Conservation (phyloP, 768 basidiomycete genomes). For the Tricholoma matsutake region DNA sequence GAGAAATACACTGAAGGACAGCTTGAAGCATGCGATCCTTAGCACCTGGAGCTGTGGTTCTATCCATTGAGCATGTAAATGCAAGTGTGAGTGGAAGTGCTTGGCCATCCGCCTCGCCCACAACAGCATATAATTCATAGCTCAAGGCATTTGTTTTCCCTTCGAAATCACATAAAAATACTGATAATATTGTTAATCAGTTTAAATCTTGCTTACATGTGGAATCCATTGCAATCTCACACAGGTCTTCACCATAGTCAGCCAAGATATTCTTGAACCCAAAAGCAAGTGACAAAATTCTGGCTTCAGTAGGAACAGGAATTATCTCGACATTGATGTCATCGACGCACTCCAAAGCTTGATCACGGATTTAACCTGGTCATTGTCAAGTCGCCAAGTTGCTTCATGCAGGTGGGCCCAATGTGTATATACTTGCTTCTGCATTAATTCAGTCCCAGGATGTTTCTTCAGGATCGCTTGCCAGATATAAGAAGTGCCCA, state of each 20-base stretch:
- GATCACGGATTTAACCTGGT: neutral
- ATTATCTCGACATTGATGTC: neutral
- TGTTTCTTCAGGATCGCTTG: too few species aligned
- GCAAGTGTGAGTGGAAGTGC: too few species aligned
- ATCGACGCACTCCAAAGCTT: neutral
- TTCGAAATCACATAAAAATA: neutral
- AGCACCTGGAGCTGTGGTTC: too few species aligned
- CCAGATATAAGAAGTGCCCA: too few species aligned
- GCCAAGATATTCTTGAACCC: neutral
- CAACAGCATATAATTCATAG: slow-evolving; percentile 2
- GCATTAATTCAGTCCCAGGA: too few species aligned
- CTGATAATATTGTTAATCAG: too few species aligned
- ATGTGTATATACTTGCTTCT: too few species aligned
- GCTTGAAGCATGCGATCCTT: slow-evolving; percentile 14
- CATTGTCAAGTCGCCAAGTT: too few species aligned
- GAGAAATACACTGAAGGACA: slow-evolving; percentile 14
- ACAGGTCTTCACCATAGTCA: neutral
- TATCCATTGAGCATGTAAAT: too few species aligned
- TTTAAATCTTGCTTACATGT: too few species aligned
- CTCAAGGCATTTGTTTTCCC: slow-evolving; percentile 4
- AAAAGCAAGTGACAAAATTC: slow-evolving; percentile 5
- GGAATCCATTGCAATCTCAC: neutral
- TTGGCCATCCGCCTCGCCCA: neutral
- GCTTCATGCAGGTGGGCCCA: too few species aligned
- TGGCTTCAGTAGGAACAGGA: neutral